Evolutionary conservation across 2,329 filamentous ascomycete genomes (phyloP), one percentile per base, ranked within the genome.

Genomic region (Ceratocystis variospora): DNA sequence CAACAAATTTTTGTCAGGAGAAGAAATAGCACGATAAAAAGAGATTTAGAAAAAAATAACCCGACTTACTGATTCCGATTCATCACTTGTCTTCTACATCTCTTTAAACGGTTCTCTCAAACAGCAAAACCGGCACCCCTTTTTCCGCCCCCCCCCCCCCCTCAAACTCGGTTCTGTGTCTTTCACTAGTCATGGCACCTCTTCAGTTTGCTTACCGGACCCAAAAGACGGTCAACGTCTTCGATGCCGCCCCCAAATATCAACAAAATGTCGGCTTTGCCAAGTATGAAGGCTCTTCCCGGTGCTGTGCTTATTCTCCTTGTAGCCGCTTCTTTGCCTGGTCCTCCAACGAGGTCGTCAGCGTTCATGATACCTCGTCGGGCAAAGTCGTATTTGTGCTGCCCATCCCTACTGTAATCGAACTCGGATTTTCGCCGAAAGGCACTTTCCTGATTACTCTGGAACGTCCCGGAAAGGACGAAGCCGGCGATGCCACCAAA

Each of bases 121-220:
- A 12, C 37, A 41, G 37, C 37, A 41, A 41, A 22, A 28, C 48
- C 8, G 28, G 6, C 25, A 50, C 45, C 25, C 45, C n/a, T 28
- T 31, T 45, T 41, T 5, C 10, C 61, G 19, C 48, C 25, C 7
- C 25, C 19, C n/a, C 55, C 33, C 22, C 55, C 10, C 33, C 25
- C 50, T 19, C 53, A 62, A 66, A 59, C 72, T 72, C 72, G 70
- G 68, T 71, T 73, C 86, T 88, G 88, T 90, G 87, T 82, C 88
- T 91, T 91, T 90, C 75, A 86, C 84, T 91, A 91, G 89, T 86
- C 84, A 96, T 96, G 91, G 89, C 90, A 81, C 86, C 89, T 74
- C 88, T 93, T 79, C 93, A 96, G 85, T 89, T 96, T 86, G 90
- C 90, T 78, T 96, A 89, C 83, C 90, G 94, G 79, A 96, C 94